Conservation (phyloP, 1,139 yeast genomes). For the Suzukiozyma palmioleophila region DNA sequence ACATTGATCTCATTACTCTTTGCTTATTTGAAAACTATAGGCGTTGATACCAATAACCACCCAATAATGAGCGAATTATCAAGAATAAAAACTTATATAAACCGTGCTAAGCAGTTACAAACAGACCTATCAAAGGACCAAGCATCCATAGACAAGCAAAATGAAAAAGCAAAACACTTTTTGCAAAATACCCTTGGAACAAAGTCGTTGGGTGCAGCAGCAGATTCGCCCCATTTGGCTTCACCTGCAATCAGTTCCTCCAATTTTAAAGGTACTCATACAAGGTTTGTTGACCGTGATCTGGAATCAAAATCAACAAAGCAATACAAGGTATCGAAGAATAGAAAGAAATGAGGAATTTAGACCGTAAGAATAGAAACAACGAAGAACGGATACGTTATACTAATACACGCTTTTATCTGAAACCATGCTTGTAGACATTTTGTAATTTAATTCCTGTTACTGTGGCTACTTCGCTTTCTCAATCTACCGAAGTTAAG, state of each 20-base stretch:
- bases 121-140: constrained; percentile 14
- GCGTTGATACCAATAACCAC: constrained; percentile 53
- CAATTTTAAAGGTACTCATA: constrained; percentile 59
- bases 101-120: constrained; percentile 48
- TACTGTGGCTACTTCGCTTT: too few species aligned
- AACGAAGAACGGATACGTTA: too few species aligned
- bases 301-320: constrained; percentile 3
- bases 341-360: constrained; percentile 3
- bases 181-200: constrained; percentile 45
- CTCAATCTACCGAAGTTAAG: too few species aligned
- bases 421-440: too few species aligned
- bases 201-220: constrained; percentile 26
- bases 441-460: too few species aligned
- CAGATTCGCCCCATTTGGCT: constrained; percentile 20
- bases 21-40: constrained; percentile 59
- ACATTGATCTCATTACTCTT: constrained; percentile 42
- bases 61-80: constrained; percentile 67
- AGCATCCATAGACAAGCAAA: constrained; percentile 18
- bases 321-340: constrained; percentile 5
- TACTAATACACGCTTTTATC: too few species aligned
- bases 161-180: constrained; percentile 38
- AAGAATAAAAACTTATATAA: constrained; percentile 68
- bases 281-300: constrained; percentile 32
- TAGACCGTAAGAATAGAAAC: constrained; percentile 2
- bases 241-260: constrained; percentile 57